phyloP scores from a whole-genome alignment of 352 stramenopile genomes.

The Globisporangium spinosum region DNA sequence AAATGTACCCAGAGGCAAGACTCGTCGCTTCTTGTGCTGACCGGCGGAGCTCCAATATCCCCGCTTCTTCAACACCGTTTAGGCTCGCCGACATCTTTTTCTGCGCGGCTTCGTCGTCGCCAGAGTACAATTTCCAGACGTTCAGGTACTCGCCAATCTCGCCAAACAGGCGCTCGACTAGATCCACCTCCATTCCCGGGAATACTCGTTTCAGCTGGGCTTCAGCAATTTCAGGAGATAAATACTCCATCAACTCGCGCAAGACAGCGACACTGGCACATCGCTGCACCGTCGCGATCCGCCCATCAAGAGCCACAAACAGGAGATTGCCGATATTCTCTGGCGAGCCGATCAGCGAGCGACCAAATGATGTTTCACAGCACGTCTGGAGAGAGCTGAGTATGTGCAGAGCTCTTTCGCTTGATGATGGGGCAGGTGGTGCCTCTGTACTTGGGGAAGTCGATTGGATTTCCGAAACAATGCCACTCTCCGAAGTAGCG shows the following conservation, averaged over 20 bases:
- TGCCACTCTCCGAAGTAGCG: constrained; percentile 43
- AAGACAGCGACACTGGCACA: constrained; percentile 46
- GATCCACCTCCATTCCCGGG: constrained; percentile 17
- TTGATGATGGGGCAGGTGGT: constrained; percentile 25
- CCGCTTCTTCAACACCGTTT: background rate
- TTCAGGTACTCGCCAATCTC: constrained; percentile 32
- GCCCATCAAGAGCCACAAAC: constrained; percentile 46
- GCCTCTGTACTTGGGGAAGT: constrained; percentile 33
- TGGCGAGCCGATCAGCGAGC: constrained; percentile 44
- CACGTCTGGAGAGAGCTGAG: constrained; percentile 63
- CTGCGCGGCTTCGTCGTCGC: constrained; percentile 16
- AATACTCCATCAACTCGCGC: constrained; percentile 31
- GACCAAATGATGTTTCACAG: constrained; percentile 46
- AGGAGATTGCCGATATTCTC: constrained; percentile 66
- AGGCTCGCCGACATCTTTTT: background rate
- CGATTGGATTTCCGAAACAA: constrained; percentile 48
- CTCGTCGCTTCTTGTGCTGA: constrained; percentile 43
- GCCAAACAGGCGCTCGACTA: constrained; percentile 40
- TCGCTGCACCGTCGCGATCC: constrained; percentile 43
- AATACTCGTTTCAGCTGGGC: constrained; percentile 31
- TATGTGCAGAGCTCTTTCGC: constrained; percentile 62
- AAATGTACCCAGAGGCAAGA: constrained; percentile 43
- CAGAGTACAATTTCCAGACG: constrained; percentile 37
- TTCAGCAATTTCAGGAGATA: constrained; percentile 37
- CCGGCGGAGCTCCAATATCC: constrained; percentile 31